Evolutionary conservation across 2,329 filamentous ascomycete species (phyloP).

Genomic region (Aspergillus persii): DNA sequence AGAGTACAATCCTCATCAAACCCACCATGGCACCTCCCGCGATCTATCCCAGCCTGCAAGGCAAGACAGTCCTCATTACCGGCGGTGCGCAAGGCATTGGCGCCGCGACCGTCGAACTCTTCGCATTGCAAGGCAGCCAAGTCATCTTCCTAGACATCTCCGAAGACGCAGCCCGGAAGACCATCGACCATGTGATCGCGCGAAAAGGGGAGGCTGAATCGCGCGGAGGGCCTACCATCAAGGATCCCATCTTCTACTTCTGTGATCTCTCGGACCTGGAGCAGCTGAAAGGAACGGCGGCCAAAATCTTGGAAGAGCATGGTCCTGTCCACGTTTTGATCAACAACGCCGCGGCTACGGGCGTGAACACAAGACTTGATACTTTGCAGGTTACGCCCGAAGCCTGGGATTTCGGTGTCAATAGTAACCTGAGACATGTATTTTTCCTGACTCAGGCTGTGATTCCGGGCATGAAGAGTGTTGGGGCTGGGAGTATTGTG

Average conservation of each 20-base stretch:
- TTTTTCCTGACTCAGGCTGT: conserved; percentile 45
- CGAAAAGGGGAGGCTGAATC: not conserved
- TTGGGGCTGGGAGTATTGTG: conserved; percentile 37
- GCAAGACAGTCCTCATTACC: conserved; percentile 42
- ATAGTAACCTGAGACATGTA: conserved; percentile 47
- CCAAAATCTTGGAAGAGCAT: conserved; percentile 28
- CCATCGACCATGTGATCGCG: conserved; percentile 8
- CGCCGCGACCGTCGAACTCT: conserved; percentile 41
- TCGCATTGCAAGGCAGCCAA: conserved; percentile 45
- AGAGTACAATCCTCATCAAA: not conserved
- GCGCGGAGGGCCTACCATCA: not conserved
- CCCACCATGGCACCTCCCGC: conserved; percentile 3
- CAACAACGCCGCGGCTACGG: conserved; percentile 36
- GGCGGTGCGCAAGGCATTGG: conserved; percentile 52
- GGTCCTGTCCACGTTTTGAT: conserved; percentile 33
- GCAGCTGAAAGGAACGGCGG: conserved; percentile 24
- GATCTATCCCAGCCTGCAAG: conserved; percentile 20
- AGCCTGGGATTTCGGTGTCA: conserved; percentile 45
- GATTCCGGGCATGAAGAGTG: conserved; percentile 33
- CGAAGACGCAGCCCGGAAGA: conserved; percentile 25
- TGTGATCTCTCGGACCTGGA: conserved; percentile 46
- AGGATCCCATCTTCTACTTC: conserved; percentile 38
- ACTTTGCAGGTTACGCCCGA: conserved; percentile 38
- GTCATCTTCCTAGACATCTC: conserved; percentile 48
- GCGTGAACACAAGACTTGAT: conserved; percentile 12